Evolutionary conservation across 1,284 basidiomycete genomes (phyloP).

Genomic region (Xanthoconium separans): DNA sequence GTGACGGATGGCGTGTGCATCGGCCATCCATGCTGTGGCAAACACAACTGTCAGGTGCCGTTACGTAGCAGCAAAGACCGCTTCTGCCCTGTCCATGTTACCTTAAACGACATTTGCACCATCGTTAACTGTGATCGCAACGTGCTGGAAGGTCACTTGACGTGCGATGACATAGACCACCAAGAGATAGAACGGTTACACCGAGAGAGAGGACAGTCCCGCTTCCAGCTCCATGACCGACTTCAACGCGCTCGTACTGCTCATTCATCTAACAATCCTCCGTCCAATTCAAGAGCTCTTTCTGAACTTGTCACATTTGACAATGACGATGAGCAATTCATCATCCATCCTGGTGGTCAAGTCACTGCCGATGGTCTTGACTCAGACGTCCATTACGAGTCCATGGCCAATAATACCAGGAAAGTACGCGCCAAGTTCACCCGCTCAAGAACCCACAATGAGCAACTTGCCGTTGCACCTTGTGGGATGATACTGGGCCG

Average conservation of each 20-base stretch:
- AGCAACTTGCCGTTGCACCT: background rate
- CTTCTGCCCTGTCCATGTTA: slow-evolving; percentile 24
- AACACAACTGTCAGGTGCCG: slow-evolving; percentile 24
- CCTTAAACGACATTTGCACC: background rate
- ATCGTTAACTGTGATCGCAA: background rate
- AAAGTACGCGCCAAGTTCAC: background rate
- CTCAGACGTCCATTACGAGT: too few species aligned
- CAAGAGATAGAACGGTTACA: background rate
- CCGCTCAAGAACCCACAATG: background rate
- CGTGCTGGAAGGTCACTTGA: background rate
- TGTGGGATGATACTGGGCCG: background rate
- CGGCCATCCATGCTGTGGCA: slow-evolving; percentile 27
- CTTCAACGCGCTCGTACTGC: background rate
- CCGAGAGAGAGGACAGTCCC: background rate
- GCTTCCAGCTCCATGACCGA: background rate
- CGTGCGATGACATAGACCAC: background rate
- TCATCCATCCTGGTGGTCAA: background rate
- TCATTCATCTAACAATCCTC: background rate
- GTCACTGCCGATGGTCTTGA: background rate
- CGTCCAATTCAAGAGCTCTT: background rate
- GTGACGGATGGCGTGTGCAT: slow-evolving; percentile 32
- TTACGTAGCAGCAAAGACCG: slow-evolving; percentile 7
- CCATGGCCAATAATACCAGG: too few species aligned
- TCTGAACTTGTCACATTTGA: too few species aligned
- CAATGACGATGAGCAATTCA: background rate